Evolutionary conservation across 495 filamentous ascomycete species (phyloP).

Genomic region (Talaromyces adpressus): DNA sequence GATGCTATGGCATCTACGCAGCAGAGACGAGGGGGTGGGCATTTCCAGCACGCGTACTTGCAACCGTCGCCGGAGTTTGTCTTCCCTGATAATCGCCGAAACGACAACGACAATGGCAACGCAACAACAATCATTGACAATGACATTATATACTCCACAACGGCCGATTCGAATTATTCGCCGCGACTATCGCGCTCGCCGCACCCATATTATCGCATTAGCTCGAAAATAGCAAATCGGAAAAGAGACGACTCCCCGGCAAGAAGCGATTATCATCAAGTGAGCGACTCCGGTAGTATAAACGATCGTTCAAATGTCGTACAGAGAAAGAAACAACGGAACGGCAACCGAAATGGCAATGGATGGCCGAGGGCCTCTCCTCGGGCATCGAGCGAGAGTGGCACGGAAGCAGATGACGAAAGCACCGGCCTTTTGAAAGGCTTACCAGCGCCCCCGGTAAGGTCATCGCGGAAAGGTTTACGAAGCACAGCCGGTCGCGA

Average conservation of each 20-base stretch:
- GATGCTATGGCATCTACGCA: constrained; percentile 34
- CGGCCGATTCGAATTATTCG: background rate
- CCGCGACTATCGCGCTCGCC: constrained; percentile 59
- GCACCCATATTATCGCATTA: constrained; percentile 62
- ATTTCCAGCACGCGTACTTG: constrained; percentile 10
- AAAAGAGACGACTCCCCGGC: constrained; percentile 16
- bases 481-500: constrained; percentile 39
- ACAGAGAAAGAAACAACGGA: constrained; percentile 9
- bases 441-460: constrained; percentile 64
- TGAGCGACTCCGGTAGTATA: constrained; percentile 13
- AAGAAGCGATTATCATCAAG: constrained; percentile 19
- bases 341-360: background rate
- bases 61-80: constrained; percentile 16
- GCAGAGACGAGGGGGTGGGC: constrained; percentile 24
- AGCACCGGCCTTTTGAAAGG: constrained; percentile 63
- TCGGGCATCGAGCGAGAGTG: constrained; percentile 69
- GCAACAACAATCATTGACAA: background rate
- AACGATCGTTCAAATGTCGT: background rate
- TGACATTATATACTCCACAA: background rate
- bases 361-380: constrained; percentile 25
- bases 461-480: constrained; percentile 65
- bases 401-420: constrained; percentile 90
- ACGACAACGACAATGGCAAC: background rate
- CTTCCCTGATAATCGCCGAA: background rate
- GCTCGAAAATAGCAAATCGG: constrained; percentile 16